phyloP scores from a whole-genome alignment of 2,329 filamentous ascomycete species.

The Celoporthe dispersa region DNA sequence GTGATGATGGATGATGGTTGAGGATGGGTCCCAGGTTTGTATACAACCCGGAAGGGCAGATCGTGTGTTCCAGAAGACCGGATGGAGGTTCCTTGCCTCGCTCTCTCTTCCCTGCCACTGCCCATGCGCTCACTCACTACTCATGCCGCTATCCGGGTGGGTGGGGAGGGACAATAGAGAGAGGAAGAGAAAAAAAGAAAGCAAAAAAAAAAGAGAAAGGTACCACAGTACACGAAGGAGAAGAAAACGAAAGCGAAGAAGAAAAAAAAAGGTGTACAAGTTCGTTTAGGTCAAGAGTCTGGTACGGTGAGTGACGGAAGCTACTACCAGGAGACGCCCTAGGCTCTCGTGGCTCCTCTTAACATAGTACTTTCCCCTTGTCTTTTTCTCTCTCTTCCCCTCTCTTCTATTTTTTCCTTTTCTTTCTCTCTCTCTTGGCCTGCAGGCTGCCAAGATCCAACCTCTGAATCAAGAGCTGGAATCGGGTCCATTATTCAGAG shows the following conservation, averaged over 20 bases:
- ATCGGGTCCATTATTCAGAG: constrained; percentile 7
- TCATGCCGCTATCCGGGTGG: background rate
- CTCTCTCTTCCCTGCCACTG: background rate
- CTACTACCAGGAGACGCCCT: background rate
- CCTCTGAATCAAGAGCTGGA: constrained; percentile 1
- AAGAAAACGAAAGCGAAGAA: background rate
- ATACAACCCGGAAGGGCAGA: background rate
- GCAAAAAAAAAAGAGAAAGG: background rate
- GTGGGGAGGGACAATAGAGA: background rate
- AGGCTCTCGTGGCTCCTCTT: background rate
- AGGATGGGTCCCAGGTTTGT: background rate
- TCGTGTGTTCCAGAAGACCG: background rate
- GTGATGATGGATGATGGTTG: background rate
- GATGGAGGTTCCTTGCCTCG: constrained; percentile 9
- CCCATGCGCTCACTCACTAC: background rate
- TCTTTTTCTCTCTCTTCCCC: background rate
- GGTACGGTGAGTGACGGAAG: background rate
- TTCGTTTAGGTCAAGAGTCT: background rate
- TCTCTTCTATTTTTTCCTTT: background rate
- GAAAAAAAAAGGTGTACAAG: background rate
- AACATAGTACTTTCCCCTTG: background rate
- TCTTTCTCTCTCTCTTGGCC: background rate
- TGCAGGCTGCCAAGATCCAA: background rate
- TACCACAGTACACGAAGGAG: background rate
- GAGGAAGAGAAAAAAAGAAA: background rate